Conservation (phyloP, 768 basidiomycete genomes). For the Boletus sp. region DNA sequence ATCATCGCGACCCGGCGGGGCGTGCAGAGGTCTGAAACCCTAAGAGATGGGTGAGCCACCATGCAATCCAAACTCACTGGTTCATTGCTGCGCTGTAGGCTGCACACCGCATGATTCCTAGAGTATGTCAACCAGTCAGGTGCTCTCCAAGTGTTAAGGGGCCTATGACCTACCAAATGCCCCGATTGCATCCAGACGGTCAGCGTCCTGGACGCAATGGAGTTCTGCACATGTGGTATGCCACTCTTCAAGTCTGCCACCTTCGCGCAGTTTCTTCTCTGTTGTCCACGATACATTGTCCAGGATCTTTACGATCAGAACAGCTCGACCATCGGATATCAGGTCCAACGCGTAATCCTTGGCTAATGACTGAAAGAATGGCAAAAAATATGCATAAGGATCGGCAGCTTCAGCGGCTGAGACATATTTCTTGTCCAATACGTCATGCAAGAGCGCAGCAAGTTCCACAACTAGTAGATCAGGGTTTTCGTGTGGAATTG, state of each 20-base stretch:
- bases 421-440: slow-evolving; percentile 84
- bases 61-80: slow-evolving; percentile 30
- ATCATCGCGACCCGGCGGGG: slow-evolving; percentile 45
- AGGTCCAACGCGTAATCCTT: slow-evolving; percentile 49
- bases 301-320: slow-evolving; percentile 55
- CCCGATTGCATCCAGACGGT: slow-evolving; percentile 76
- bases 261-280: slow-evolving; percentile 62
- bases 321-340: slow-evolving; percentile 57
- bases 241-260: slow-evolving; percentile 60
- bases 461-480: slow-evolving; percentile 80
- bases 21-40: slow-evolving; percentile 38
- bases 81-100: slow-evolving; percentile 59
- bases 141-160: background rate
- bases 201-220: slow-evolving; percentile 80
- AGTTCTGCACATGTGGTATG: slow-evolving; percentile 70
- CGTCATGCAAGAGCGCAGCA: slow-evolving; percentile 85
- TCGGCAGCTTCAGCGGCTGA: slow-evolving; percentile 52
- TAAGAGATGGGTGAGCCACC: background rate
- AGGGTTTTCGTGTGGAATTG: slow-evolving; percentile 41
- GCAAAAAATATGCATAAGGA: slow-evolving; percentile 62
- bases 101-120: slow-evolving; percentile 65
- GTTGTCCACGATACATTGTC: slow-evolving; percentile 85
- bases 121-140: background rate
- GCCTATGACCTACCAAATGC: slow-evolving; percentile 56
- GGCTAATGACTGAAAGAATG: slow-evolving; percentile 54